Evolutionary conservation across 176 grass and related monocot species (phyloP), one percentile per base, ranked within the genome.

Genomic region (Rhynchospora breviuscula): DNA sequence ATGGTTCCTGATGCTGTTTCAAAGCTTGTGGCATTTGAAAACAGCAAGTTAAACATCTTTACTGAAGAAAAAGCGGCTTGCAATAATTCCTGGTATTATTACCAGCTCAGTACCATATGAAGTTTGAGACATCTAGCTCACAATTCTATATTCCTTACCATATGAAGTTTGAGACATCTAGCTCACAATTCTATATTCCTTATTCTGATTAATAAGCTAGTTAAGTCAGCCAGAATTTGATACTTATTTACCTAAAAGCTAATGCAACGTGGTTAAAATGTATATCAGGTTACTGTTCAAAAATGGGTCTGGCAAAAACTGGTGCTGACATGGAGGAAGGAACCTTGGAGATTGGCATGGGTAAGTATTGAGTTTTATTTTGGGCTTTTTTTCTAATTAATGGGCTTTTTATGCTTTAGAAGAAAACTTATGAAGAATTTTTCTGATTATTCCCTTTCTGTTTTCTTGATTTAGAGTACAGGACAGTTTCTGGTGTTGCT

Each of bases 401-500:
- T 64, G 11, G 21, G 17, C 5, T 19, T 64, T 53, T 49, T 26
- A 40, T 82, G 15, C 8, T 14, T 14, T 82, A 49, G 8, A 25
- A 82, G 22, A 64, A 53, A n/a, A 13, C 46, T 51, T 65, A 54
- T 54, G 6, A 43, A 23, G 25, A 69, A 18, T 43, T 82, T 67
- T 44, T 82, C 43, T 65, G 49, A 66, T 64, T 26, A 48, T 35
- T 45, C 13, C 11, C 11, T 62, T 48, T 82, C 66, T 78, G 35
- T 8, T 2, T 76, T 85, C 74, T 75, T 52, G 49, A 52, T 53
- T 5, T 86, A 98, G 95, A 98, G 86, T 98, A 98, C 89, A 98
- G 95, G 79, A 98, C 95, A 10, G 87, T 98, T 48, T 98, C 95
- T 88, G 95, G 95, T 83, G 95, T 98, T 54, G 95, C 95, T 14